Conservation (phyloP, 352 stramenopile genomes). For the Phytophthora tubulina region DNA sequence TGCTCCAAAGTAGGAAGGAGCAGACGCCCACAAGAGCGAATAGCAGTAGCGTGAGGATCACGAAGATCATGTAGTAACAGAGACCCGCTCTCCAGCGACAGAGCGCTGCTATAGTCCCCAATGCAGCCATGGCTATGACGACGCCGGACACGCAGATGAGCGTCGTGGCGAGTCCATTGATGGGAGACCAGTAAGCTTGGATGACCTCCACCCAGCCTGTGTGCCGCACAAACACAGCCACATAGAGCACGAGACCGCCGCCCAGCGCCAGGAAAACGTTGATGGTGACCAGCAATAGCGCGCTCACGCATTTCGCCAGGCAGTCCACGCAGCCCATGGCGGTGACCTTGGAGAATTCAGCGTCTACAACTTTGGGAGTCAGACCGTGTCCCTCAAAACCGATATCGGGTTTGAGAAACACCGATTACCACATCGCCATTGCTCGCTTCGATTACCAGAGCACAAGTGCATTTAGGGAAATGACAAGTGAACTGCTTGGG, state of each 20-base stretch:
- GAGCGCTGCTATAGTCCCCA: constrained; percentile 61
- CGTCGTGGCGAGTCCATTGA: constrained; percentile 52
- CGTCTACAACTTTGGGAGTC: constrained; percentile 26
- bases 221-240: constrained; percentile 52
- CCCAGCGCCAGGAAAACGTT: constrained; percentile 69
- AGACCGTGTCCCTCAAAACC: constrained; percentile 19
- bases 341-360: constrained; percentile 22
- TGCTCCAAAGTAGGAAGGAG: constrained; percentile 58
- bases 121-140: constrained; percentile 60
- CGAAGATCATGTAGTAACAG: constrained; percentile 61
- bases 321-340: constrained; percentile 43
- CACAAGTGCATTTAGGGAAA: too few relatives aligned
- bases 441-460: too few relatives aligned
- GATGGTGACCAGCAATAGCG: constrained; percentile 62
- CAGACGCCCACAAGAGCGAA: constrained; percentile 59
- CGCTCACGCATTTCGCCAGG: constrained; percentile 42
- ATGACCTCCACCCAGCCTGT: constrained; percentile 68
- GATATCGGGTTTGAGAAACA: constrained; percentile 20
- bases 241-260: constrained; percentile 63
- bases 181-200: constrained; percentile 53
- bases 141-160: constrained; percentile 60
- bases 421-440: neutral
- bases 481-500: too few relatives aligned
- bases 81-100: constrained; percentile 65
- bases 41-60: constrained; percentile 59